Evolutionary conservation across 192 early-diverging fungal genomes (phyloP).

Genomic region (Lobosporangium transversale): DNA sequence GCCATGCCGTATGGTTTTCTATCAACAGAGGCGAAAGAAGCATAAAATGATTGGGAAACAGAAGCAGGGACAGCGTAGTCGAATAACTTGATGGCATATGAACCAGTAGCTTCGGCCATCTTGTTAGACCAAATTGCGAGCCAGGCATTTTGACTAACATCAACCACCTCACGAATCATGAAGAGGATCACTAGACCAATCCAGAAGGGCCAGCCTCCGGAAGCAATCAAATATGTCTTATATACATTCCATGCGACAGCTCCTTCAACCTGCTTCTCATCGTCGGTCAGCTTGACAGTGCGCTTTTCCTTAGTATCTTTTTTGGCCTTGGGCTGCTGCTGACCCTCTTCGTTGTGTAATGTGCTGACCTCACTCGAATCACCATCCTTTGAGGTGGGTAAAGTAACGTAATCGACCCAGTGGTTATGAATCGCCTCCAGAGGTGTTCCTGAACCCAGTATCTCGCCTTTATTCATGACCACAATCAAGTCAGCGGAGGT

Average conservation of each 20-base stretch:
- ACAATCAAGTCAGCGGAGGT: constrained; percentile 65
- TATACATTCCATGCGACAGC: constrained; percentile 81
- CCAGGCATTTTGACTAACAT: constrained; percentile 72
- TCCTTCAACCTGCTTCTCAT: constrained; percentile 87
- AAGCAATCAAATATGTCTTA: constrained; percentile 76
- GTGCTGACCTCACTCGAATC: constrained; percentile 52
- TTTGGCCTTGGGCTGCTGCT: constrained; percentile 38
- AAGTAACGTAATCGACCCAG: constrained; percentile 56
- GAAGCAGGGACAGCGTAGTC: constrained; percentile 24
- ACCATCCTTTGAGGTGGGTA: constrained; percentile 13
- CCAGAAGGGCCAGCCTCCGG: constrained; percentile 76
- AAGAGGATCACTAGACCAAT: constrained; percentile 59
- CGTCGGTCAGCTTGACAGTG: constrained; percentile 74
- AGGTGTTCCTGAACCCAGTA: constrained; percentile 63
- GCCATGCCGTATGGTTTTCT: constrained; percentile 4
- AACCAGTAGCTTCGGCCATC: constrained; percentile 30
- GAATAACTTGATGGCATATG: constrained; percentile 31
- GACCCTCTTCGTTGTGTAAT: constrained; percentile 54
- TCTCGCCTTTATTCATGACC: constrained; percentile 68
- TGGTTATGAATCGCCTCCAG: constrained; percentile 55
- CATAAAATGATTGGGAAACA: constrained; percentile 23
- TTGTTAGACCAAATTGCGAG: constrained; percentile 33
- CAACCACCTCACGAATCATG: constrained; percentile 55
- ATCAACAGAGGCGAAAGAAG: constrained; percentile 20
- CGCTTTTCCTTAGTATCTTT: constrained; percentile 52